phyloP scores from a whole-genome alignment of 2,329 filamentous ascomycete species.

The Remersonia thermophila region DNA sequence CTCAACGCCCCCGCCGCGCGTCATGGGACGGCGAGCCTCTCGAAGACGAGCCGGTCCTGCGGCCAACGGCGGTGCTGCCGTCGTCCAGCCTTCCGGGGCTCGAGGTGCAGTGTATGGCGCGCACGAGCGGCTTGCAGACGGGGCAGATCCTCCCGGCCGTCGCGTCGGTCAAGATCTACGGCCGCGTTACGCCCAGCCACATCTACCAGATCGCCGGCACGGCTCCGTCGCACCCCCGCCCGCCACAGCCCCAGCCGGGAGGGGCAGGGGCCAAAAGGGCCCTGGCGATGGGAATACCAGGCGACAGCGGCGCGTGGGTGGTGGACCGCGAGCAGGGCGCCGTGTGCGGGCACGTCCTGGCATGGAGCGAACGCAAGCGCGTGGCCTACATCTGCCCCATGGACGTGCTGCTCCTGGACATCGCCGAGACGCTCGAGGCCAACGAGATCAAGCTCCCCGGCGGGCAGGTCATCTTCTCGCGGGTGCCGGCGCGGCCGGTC shows the following conservation, averaged over 20 bases:
- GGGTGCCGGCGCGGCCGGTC: background rate
- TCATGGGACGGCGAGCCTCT: conserved; percentile 2
- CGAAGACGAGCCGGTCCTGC: conserved; percentile 21
- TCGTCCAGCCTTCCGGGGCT: conserved; percentile 55
- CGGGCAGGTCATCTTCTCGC: conserved; percentile 10
- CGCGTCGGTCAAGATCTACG: conserved; percentile 77
- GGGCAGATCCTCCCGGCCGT: conserved; percentile 68
- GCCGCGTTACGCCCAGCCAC: conserved; percentile 63
- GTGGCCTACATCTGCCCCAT: conserved; percentile 92
- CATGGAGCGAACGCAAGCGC: conserved; percentile 68
- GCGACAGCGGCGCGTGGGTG: conserved; percentile 89
- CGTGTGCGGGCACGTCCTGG: conserved; percentile 81
- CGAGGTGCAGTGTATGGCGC: conserved; percentile 75
- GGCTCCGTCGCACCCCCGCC: conserved; percentile 1
- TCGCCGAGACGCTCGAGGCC: conserved; percentile 64
- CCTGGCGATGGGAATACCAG: conserved; percentile 54
- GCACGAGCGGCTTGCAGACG: conserved; percentile 71
- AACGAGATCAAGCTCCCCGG: conserved; percentile 59
- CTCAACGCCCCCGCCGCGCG: background rate
- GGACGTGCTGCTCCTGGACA: conserved; percentile 79
- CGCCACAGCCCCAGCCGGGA: no score
- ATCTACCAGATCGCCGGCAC: conserved; percentile 31
- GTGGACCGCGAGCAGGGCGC: conserved; percentile 67
- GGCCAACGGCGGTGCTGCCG: conserved; percentile 47
- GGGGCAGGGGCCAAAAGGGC: no score